Evolutionary conservation across 2,329 filamentous ascomycete species (phyloP), one percentile per base, ranked within the genome.

Genomic region (Cladosporium austrohemisphaericum): DNA sequence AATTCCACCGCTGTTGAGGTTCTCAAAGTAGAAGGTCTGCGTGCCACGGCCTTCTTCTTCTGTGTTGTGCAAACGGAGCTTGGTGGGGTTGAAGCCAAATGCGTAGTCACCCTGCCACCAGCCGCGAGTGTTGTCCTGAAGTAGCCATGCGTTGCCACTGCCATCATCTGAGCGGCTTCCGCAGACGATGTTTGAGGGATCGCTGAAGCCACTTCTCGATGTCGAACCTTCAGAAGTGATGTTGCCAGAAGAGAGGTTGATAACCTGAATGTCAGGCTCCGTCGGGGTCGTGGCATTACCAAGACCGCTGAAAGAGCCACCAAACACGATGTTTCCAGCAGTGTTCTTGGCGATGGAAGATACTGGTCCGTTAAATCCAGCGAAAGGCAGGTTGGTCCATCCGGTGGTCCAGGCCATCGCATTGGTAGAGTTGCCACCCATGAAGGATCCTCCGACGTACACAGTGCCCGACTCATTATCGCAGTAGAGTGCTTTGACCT

Each of bases 321-420:
- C 94, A 64, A 96, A 98, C 49, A 97, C 80, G 56, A 98, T 87
- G 64, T 94, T 86, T 7, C 87, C 88, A 59, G 88, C 86, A 1
- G 84, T 76, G 16, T 84, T 81, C 70, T 88, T 90, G 43, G 83
- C 78, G 58, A 98, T 97, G 29, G 91, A 86, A 54, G 81, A 81
- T 44, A 98, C 90, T 2, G 88, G 88, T 20, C 91, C 91, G 69
- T 97, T 97, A 71, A 98, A 95, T 18, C 94, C 94, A 32, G 84
- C 83, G 72, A 98, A 98, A 2, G 92, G 86, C 50, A 98, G 72
- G 61, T 88, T 86, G 16, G 79, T 79, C 85, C 88, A 96, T 41
- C 80, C 82, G 23, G 81, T 72, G 8, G 74, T 78, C 89, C 89
- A 97, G 10, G 86, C 80, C 58, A 96, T 85, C 5, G 92, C 94